These are phyloP conservation scores for Psilocybe mexicana DNA, from an alignment of 1,284 basidiomycete genomes.

Conservation along the genomic window DNA sequence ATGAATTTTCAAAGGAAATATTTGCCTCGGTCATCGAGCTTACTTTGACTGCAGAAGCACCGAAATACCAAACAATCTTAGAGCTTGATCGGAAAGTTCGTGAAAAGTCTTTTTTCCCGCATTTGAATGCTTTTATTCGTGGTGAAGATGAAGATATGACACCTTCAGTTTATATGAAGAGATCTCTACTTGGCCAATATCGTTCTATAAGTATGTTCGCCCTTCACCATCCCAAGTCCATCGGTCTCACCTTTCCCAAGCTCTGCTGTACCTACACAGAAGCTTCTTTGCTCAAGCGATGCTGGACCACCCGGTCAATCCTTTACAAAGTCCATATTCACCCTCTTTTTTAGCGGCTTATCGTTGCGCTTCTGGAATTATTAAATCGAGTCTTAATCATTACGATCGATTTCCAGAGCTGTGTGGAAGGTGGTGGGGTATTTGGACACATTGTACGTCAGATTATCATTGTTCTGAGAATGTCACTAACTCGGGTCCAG, in stretches of 20 bases:
- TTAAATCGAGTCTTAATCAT: slow-evolving; percentile 51
- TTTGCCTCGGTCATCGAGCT: slow-evolving; percentile 49
- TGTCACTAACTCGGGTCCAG: slow-evolving; percentile 22
- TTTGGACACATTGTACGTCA: slow-evolving; percentile 52
- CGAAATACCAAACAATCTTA: slow-evolving; percentile 53
- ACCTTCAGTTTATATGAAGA: slow-evolving; percentile 48
- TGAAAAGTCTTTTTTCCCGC: slow-evolving; percentile 50
- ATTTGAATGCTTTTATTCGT: slow-evolving; percentile 51
- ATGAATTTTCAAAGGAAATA: slow-evolving; percentile 50
- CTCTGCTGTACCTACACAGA: slow-evolving; percentile 56
- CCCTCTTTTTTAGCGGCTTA: slow-evolving; percentile 66
- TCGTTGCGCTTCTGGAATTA: slow-evolving; percentile 58
- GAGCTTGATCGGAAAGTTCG: slow-evolving; percentile 60
- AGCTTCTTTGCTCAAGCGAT: slow-evolving; percentile 65
- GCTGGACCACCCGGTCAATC: slow-evolving; percentile 59
- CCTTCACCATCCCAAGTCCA: not conserved
- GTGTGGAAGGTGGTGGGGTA: slow-evolving; percentile 51
- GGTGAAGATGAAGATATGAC: slow-evolving; percentile 48
- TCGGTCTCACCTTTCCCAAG: slow-evolving; percentile 28
- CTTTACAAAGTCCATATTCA: slow-evolving; percentile 60
- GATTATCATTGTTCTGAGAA: not conserved
- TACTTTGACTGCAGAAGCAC: slow-evolving; percentile 50
- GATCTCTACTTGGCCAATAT: slow-evolving; percentile 51
- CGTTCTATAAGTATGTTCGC: slow-evolving; percentile 45
- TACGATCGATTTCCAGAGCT: slow-evolving; percentile 55